Evolutionary conservation across 345 rosid species (phyloP).

Genomic region (Mercurialis annua): DNA sequence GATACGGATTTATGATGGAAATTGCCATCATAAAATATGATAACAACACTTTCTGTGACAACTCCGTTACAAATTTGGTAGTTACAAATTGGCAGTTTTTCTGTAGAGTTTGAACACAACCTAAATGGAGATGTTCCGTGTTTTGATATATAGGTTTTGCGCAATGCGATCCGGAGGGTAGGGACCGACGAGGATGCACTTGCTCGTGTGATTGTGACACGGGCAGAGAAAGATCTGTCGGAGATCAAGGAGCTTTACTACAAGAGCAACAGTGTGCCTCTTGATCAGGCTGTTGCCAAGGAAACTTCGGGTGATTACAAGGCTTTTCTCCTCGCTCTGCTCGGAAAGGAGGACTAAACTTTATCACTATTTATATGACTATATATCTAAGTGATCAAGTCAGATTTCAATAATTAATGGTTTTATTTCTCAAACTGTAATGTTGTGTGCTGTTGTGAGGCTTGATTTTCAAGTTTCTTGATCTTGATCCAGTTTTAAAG

Average conservation of each 20-base stretch:
- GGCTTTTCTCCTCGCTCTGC: constrained; percentile 46
- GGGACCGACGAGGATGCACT: constrained; percentile 53
- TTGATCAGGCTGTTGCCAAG: constrained; percentile 49
- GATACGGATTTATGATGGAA: too few species aligned
- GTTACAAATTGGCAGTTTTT: too few species aligned
- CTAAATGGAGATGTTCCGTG: not conserved
- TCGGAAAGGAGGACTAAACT: constrained; percentile 40
- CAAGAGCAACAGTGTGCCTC: constrained; percentile 51
- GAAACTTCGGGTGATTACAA: constrained; percentile 59
- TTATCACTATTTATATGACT: not conserved
- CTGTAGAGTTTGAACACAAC: not conserved
- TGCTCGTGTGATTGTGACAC: constrained; percentile 44
- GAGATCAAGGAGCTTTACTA: constrained; percentile 51
- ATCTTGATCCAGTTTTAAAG: not conserved
- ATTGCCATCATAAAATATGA: too few species aligned
- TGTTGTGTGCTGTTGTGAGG: not conserved
- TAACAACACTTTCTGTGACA: too few species aligned
- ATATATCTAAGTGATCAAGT: too few species aligned
- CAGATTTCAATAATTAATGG: not conserved
- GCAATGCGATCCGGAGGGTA: constrained; percentile 29
- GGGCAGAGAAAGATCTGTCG: constrained; percentile 61
- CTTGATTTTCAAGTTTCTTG: not conserved
- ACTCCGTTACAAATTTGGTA: too few species aligned
- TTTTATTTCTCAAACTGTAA: not conserved
- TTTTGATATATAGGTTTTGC: constrained; percentile 37